Conservation (phyloP, 345 rosid genomes). For the Salix purpurea region DNA sequence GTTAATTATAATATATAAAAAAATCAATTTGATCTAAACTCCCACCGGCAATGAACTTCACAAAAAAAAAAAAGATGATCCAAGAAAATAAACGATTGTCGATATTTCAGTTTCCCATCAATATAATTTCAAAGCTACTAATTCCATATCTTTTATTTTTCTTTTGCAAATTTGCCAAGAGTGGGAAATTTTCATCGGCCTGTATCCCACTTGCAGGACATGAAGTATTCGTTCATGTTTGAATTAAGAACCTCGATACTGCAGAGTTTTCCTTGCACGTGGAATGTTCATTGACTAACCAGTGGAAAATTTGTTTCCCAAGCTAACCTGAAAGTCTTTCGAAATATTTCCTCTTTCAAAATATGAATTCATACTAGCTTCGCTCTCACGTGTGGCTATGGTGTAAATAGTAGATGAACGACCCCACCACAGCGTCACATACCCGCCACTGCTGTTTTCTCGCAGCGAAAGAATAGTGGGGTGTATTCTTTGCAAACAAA, state of each 20-base stretch:
- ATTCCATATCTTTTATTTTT: background rate
- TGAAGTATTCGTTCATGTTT: too few relatives aligned
- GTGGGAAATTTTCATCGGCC: background rate
- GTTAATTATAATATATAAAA: too few relatives aligned
- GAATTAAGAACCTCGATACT: background rate
- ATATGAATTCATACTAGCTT: background rate
- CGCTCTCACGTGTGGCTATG: background rate
- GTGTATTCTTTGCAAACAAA: background rate
- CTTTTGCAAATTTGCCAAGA: background rate
- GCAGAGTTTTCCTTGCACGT: background rate
- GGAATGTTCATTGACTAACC: conserved; percentile 14
- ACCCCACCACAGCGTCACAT: background rate
- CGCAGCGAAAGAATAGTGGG: background rate
- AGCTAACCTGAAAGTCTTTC: background rate
- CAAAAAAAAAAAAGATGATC: background rate
- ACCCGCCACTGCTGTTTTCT: conserved; percentile 12
- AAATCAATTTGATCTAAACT: too few relatives aligned
- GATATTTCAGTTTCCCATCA: background rate
- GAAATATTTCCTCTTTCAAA: background rate
- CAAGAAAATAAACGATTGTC: background rate
- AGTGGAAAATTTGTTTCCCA: background rate
- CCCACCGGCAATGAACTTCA: background rate
- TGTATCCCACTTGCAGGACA: too few relatives aligned
- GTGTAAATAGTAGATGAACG: background rate
- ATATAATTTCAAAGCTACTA: background rate